phyloP scores from a whole-genome alignment of 805 yeast species.

The Lipomyces anomalus region DNA sequence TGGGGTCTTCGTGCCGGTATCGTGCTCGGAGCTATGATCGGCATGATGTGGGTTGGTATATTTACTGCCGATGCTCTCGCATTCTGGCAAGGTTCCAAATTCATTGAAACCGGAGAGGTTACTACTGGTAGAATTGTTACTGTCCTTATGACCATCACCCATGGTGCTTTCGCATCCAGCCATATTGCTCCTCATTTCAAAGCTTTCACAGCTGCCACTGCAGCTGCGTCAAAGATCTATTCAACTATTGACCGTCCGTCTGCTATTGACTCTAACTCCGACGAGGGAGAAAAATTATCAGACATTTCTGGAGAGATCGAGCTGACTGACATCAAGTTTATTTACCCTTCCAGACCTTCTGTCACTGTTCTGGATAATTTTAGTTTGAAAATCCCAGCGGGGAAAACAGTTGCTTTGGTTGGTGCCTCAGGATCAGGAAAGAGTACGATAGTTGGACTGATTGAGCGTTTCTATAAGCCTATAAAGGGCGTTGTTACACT shows the following conservation, averaged over 20 bases:
- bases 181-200: conserved; percentile 38
- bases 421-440: conserved; percentile 97
- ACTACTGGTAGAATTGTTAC: conserved; percentile 24
- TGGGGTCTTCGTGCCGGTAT: conserved; percentile 21
- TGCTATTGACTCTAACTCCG: conserved; percentile 31
- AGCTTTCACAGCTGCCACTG: conserved; percentile 36
- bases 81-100: conserved; percentile 28
- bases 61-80: conserved; percentile 29
- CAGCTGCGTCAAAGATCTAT: conserved; percentile 36
- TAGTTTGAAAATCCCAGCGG: conserved; percentile 74
- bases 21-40: conserved; percentile 30
- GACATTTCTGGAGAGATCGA: conserved; percentile 56
- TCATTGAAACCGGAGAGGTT: conserved; percentile 21
- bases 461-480: conserved; percentile 85
- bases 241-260: conserved; percentile 40
- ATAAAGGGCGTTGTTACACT: conserved; percentile 64
- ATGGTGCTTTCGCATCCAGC: conserved; percentile 40
- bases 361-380: conserved; percentile 77
- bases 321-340: conserved; percentile 81
- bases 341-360: conserved; percentile 72
- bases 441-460: conserved; percentile 77
- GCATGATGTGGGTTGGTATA: conserved; percentile 23
- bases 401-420: conserved; percentile 86
- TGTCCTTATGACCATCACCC: conserved; percentile 34
- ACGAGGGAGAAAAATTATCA: conserved; percentile 25